Base-by-base conservation (phyloP, 441 rosid species). In the Arabidopsis hybrid region DNA sequence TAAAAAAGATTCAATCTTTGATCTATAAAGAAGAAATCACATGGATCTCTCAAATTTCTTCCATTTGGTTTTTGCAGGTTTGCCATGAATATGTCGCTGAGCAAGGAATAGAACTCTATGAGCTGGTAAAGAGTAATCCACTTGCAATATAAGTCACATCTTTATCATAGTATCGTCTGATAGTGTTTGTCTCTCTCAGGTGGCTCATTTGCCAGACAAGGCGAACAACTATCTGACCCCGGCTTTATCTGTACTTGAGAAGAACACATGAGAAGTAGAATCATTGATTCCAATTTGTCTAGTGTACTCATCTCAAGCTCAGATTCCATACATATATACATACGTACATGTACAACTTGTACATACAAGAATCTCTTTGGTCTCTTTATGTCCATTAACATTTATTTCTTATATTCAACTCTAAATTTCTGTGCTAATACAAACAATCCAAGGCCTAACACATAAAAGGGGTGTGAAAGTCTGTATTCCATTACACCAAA, bases 191-290 rank as follows among this genome's bases (percentile, higher is more conserved):
- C 42, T 68, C 62, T 64, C 77, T 69, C 80, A 91, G 97, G 97
- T 92, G 65, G 98, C 99, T 18, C 99, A 95, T 85, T 80, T 92
- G 75, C 99, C 99, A 0, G 97, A 91, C 80, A 95, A 95, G 84
- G 99, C 99, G 18, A 95, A 95, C 77, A 95, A 92, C 83, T 95
- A 95, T 83, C 78, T 95, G 84, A 88, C 99, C 16, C 98, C 98
- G 7, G 99, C 98, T 18, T 74, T 92, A 32, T 86, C 95, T 8
- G 91, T 91, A 34, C 83, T 95, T 53, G 98, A 95, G 83, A 95
- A 91, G 75, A 95, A 95, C 83, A 95, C 96, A 21, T 94, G 66
- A 17, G 55, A 31, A 64, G 34, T 18, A 47, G 52, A 55, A 31
- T 6, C 65, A 36, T 17, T 12, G 45, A 51, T 50, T 16, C 56